Percentiles rank a stretch among this genome's conserved stretches.
These are phyloP conservation scores for Ascochyta pisi DNA, from an alignment of 2,329 filamentous ascomycete genomes.

Conservation along the genomic window DNA sequence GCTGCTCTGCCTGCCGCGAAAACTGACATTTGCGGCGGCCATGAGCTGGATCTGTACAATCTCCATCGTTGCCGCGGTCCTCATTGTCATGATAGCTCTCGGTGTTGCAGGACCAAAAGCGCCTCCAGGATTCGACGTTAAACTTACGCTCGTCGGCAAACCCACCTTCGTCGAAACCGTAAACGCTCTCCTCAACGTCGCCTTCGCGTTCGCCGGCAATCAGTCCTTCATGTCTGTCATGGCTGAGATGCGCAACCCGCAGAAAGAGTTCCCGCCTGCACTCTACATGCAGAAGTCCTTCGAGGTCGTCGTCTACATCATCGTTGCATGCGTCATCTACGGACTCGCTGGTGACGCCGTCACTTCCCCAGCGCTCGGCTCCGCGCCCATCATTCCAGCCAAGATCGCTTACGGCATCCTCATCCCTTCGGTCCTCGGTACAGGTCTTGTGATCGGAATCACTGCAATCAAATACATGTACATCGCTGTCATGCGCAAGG, in stretches of 20 bases:
- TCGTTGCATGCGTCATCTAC: constrained; percentile 74
- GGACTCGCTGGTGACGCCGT: constrained; percentile 67
- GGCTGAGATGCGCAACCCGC: constrained; percentile 66
- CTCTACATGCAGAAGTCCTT: constrained; percentile 64
- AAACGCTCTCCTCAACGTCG: constrained; percentile 61
- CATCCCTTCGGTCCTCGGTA: constrained; percentile 72
- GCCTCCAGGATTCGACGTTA: constrained; percentile 35
- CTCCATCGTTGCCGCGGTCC: constrained; percentile 68
- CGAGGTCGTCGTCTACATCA: constrained; percentile 65
- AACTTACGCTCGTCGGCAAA: constrained; percentile 33
- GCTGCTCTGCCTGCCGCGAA: constrained; percentile 66
- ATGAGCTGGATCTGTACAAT: constrained; percentile 62
- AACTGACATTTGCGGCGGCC: constrained; percentile 66
- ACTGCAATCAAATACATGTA: constrained; percentile 72
- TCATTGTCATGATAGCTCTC: constrained; percentile 72
- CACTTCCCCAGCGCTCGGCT: constrained; percentile 70
- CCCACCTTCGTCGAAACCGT: constrained; percentile 38
- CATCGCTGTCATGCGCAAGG: constrained; percentile 62
- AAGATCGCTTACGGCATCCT: constrained; percentile 73
- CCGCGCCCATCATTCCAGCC: constrained; percentile 61
- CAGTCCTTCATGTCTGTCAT: constrained; percentile 73
- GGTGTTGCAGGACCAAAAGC: constrained; percentile 57
- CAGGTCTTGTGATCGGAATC: constrained; percentile 73
- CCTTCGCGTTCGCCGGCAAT: constrained; percentile 72
- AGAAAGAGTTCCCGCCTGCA: constrained; percentile 65